Conservation (phyloP, 345 rosid species). For the Psidium guajava region DNA sequence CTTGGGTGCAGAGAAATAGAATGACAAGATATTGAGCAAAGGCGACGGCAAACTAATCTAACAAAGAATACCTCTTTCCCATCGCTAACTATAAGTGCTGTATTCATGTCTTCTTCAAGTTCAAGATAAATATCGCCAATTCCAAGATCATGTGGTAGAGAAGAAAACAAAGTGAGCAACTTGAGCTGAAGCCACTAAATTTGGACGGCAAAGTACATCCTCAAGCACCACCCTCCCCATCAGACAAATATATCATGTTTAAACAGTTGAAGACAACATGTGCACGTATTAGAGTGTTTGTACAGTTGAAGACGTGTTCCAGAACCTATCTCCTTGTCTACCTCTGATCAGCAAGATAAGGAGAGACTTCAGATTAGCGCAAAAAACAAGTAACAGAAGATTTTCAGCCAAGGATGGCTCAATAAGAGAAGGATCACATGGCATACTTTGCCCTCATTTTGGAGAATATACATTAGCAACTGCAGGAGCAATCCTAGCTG, state of each 20-base stretch:
- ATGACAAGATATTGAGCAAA: background rate
- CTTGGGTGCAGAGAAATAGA: background rate
- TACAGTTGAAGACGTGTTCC: background rate
- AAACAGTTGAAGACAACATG: too few species aligned
- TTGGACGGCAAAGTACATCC: background rate
- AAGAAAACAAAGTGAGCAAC: background rate
- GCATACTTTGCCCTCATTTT: background rate
- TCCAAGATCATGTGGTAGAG: background rate
- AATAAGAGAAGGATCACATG: background rate
- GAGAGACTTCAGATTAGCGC: background rate
- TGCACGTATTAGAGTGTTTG: too few species aligned
- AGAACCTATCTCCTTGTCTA: background rate
- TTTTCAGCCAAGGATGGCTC: background rate
- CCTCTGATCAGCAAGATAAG: background rate
- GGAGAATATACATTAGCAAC: background rate
- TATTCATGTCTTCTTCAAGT: background rate
- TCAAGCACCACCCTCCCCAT: background rate
- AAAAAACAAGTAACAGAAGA: background rate
- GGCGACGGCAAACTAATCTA: background rate
- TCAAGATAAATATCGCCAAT: background rate
- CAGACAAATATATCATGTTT: background rate
- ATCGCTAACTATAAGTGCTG: background rate
- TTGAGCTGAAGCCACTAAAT: background rate
- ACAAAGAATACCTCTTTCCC: background rate
- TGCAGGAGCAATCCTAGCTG: background rate